Percentiles rank a stretch among this genome's conserved stretches.
Evolutionary conservation across 495 filamentous ascomycete genomes (phyloP).

Genomic region (Hypoxylon subgilvum): DNA sequence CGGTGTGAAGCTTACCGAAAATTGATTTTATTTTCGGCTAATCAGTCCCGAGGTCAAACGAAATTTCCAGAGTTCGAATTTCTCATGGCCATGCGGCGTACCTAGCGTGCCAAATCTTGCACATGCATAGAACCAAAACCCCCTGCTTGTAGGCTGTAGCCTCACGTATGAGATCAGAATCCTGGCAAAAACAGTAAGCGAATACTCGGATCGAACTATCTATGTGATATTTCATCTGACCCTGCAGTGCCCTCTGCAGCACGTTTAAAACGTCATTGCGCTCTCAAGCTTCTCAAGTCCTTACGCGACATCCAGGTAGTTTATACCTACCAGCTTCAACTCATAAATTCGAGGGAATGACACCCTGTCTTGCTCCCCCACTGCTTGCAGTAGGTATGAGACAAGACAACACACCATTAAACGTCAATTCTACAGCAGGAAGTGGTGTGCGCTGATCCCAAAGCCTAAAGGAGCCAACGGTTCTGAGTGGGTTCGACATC

Average conservation of each 20-base stretch:
- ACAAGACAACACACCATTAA: constrained; percentile 19
- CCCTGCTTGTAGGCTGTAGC: constrained; percentile 32
- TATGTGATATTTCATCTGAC: background rate
- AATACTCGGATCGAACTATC: background rate
- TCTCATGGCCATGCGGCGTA: constrained; percentile 13
- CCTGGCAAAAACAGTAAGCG: constrained; percentile 26
- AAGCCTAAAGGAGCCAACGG: constrained; percentile 22
- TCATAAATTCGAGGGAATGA: background rate
- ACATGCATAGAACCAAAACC: constrained; percentile 20
- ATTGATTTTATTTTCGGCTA: constrained; percentile 20
- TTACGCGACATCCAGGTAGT: too few relatives aligned
- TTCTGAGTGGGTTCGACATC: constrained; percentile 24
- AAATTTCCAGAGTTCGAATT: constrained; percentile 26
- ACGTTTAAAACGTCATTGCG: background rate
- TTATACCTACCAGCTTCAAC: background rate
- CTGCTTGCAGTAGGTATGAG: constrained; percentile 1
- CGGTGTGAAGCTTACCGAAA: constrained; percentile 3
- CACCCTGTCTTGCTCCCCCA: background rate
- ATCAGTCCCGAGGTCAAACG: constrained; percentile 20
- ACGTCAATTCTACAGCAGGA: constrained; percentile 17
- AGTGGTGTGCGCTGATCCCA: constrained; percentile 21
- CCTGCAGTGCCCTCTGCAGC: background rate
- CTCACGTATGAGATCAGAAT: constrained; percentile 28
- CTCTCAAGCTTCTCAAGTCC: too few relatives aligned
- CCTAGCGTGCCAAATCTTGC: constrained; percentile 25